phyloP scores from a whole-genome alignment of 345 rosid species.

The Rubroshorea leprosula region DNA sequence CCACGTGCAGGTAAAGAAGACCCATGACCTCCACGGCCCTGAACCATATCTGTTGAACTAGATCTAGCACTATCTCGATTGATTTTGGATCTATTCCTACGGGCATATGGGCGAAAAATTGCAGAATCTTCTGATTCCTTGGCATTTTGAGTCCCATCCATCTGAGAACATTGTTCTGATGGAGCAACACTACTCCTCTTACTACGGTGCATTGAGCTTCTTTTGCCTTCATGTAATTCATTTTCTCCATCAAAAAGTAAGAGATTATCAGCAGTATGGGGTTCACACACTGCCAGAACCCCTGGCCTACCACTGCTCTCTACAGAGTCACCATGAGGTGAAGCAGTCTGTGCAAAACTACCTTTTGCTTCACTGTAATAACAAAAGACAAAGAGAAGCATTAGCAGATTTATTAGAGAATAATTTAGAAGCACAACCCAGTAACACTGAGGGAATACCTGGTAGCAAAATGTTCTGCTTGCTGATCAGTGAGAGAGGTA shows the following conservation, averaged over 20 bases:
- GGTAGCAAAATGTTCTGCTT: slow-evolving; percentile 67
- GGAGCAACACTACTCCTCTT: slow-evolving; percentile 46
- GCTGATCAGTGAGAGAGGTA: slow-evolving; percentile 81
- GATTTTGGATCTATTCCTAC: slow-evolving; percentile 85
- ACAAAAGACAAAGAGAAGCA: slow-evolving; percentile 20
- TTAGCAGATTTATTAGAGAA: slow-evolving; percentile 20
- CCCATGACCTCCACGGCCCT: slow-evolving; percentile 67
- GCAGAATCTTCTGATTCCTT: slow-evolving; percentile 98
- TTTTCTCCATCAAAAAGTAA: slow-evolving; percentile 77
- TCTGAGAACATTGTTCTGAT: slow-evolving; percentile 66
- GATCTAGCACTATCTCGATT: slow-evolving; percentile 83
- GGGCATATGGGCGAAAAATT: slow-evolving; percentile 91
- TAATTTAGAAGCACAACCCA: slow-evolving; percentile 9
- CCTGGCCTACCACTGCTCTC: slow-evolving; percentile 96
- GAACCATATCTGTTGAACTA: slow-evolving; percentile 64
- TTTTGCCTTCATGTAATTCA: slow-evolving; percentile 56
- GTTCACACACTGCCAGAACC: slow-evolving; percentile 65
- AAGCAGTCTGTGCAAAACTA: slow-evolving; percentile 87
- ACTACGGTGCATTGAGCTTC: slow-evolving; percentile 37
- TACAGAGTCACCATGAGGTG: slow-evolving; percentile 92
- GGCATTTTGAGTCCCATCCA: slow-evolving; percentile 54
- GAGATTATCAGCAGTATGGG: slow-evolving; percentile 84
- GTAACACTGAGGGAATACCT: slow-evolving; percentile 46
- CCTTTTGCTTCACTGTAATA: slow-evolving; percentile 84
- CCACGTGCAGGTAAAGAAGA: slow-evolving; percentile 48